A percentile compares a stretch with the other conserved stretches of the same genome.
Conservation (phyloP, 306 rosid genomes). For the Sindora glabra region DNA sequence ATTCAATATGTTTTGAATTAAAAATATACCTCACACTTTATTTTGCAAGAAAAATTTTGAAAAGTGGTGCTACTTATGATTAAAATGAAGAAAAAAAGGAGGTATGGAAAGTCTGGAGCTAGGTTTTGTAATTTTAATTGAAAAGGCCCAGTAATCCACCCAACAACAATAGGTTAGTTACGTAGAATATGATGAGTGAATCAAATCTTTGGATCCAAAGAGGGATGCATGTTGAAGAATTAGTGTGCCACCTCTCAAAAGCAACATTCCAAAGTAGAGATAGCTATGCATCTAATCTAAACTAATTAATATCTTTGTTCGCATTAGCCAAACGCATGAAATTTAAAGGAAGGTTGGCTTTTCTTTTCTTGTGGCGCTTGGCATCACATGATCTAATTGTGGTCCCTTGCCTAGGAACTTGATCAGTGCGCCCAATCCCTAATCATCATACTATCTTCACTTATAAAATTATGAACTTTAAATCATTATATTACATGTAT, state of each 20-base stretch:
- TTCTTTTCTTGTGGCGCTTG: slow-evolving; percentile 25
- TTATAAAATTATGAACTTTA: background rate
- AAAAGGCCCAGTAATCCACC: background rate
- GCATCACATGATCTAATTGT: slow-evolving; percentile 48
- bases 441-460: slow-evolving; percentile 17
- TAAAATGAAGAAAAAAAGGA: too few relatives aligned
- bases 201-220: slow-evolving; percentile 19
- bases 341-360: slow-evolving; percentile 13
- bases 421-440: background rate
- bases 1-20: too few relatives aligned
- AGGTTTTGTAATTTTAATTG: too few relatives aligned
- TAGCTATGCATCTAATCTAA: slow-evolving; percentile 27
- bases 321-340: slow-evolving; percentile 13
- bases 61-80: too few relatives aligned
- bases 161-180: slow-evolving; percentile 3
- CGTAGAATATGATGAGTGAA: slow-evolving; percentile 18
- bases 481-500: too few relatives aligned
- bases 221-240: slow-evolving; percentile 22
- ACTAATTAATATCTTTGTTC: slow-evolving; percentile 17
- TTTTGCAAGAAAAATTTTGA: too few relatives aligned
- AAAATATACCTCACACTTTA: too few relatives aligned
- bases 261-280: slow-evolving; percentile 49
- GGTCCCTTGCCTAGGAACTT: slow-evolving; percentile 31
- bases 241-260: slow-evolving; percentile 29
- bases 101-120: too few relatives aligned